phyloP scores from a whole-genome alignment of 2,329 filamentous ascomycete genomes.

The Cadophora luteo-olivacea region DNA sequence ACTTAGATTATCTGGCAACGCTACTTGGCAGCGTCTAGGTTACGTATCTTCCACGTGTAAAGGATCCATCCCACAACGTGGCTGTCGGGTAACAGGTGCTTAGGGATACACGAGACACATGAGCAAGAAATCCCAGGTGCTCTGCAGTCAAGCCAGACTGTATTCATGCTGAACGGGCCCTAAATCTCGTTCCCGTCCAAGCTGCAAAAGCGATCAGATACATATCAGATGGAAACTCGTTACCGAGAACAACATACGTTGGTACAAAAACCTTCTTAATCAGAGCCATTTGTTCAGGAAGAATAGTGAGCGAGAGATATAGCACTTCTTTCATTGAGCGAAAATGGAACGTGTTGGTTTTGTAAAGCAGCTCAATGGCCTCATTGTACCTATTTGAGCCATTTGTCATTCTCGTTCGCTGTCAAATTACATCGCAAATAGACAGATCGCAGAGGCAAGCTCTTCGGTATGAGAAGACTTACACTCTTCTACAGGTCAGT shows the following conservation, averaged over 20 bases:
- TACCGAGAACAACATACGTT: slow-evolving; percentile 1
- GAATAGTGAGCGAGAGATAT: slow-evolving; percentile 26
- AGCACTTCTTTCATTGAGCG: slow-evolving; percentile 24
- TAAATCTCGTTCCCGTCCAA: no score
- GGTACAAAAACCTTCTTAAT: slow-evolving; percentile 12
- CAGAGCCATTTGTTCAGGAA: slow-evolving; percentile 26
- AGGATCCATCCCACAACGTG: neutral
- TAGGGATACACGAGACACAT: slow-evolving; percentile 2
- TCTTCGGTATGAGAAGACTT: slow-evolving; percentile 9
- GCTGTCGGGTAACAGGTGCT: neutral
- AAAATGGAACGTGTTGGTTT: slow-evolving; percentile 29
- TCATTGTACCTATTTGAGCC: slow-evolving; percentile 30
- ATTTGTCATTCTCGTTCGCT: neutral
- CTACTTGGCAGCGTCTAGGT: neutral
- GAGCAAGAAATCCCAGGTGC: neutral
- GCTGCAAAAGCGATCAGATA: no score
- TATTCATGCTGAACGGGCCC: no score
- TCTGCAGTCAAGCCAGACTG: neutral
- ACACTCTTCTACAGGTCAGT: slow-evolving; percentile 30
- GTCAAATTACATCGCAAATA: no score
- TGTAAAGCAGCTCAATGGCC: slow-evolving; percentile 27
- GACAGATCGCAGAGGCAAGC: no score
- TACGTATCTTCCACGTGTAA: slow-evolving; percentile 2
- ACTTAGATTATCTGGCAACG: neutral
- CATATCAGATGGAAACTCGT: no score